phyloP scores from a whole-genome alignment of 345 rosid genomes.

The Salix arbutifolia region DNA sequence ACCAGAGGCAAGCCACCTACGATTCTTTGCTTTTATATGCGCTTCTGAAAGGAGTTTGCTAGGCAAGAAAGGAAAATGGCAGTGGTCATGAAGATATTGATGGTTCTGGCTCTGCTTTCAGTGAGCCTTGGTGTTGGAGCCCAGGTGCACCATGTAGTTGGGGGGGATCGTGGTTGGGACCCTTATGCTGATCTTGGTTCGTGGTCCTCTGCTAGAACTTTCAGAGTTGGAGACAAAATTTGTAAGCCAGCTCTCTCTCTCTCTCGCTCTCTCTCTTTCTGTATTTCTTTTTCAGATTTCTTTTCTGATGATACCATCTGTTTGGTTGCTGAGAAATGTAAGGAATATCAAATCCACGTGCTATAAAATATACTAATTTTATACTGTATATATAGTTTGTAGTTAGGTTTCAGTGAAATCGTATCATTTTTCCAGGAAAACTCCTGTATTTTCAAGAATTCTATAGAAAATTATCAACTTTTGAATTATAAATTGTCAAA shows the following conservation, averaged over 20 bases:
- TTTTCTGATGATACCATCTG: background rate
- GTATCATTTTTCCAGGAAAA: too few relatives aligned
- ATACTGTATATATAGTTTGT: too few relatives aligned
- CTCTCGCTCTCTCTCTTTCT: background rate
- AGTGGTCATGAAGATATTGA: background rate
- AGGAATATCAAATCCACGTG: too few relatives aligned
- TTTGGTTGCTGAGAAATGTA: background rate
- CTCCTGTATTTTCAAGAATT: too few relatives aligned
- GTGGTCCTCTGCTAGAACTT: slow-evolving; percentile 48
- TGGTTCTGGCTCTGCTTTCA: slow-evolving; percentile 13
- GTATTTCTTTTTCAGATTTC: background rate
- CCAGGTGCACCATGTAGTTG: slow-evolving; percentile 58
- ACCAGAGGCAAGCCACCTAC: background rate
- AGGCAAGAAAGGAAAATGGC: background rate
- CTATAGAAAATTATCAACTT: too few relatives aligned
- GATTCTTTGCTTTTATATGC: background rate
- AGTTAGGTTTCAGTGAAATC: too few relatives aligned
- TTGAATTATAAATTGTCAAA: too few relatives aligned
- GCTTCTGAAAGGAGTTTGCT: slow-evolving; percentile 7
- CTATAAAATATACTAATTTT: too few relatives aligned
- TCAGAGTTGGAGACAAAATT: slow-evolving; percentile 57
- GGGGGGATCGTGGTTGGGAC: slow-evolving; percentile 73
- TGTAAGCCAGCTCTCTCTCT: slow-evolving; percentile 35
- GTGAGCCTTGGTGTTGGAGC: slow-evolving; percentile 28
- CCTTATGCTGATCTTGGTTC: slow-evolving; percentile 30